These are phyloP conservation scores for Rhododendron henanense DNA, from an alignment of 148 eudicot genomes.

Conservation along the genomic window DNA sequence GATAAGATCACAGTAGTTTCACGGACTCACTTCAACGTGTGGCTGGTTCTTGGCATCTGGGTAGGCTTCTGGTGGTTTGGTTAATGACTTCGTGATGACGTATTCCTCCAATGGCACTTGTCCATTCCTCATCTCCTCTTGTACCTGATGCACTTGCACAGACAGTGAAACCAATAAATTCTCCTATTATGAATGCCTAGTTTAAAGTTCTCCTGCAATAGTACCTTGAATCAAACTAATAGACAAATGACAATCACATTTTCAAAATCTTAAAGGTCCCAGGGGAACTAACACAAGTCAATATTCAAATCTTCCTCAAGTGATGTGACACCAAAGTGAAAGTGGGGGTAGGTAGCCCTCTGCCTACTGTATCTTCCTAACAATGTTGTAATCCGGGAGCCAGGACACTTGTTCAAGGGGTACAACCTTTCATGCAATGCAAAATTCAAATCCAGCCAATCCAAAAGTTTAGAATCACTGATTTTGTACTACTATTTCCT, in stretches of 20 bases:
- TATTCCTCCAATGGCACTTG: slow-evolving; percentile 82
- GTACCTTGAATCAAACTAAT: neutral
- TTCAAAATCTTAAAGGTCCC: neutral
- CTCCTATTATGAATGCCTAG: neutral
- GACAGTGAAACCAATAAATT: slow-evolving; percentile 9
- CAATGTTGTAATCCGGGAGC: neutral
- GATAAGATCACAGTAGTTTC: neutral
- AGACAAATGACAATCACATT: neutral
- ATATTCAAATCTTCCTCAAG: neutral
- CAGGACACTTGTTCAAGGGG: neutral
- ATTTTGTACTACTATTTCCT: neutral
- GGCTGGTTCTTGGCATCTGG: slow-evolving; percentile 97
- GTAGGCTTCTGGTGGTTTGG: slow-evolving; percentile 90
- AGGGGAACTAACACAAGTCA: neutral
- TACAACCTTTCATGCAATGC: neutral
- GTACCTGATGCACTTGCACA: slow-evolving; percentile 48
- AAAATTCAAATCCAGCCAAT: neutral
- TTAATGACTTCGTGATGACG: slow-evolving; percentile 82
- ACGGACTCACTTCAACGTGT: slow-evolving; percentile 80
- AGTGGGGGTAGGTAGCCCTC: neutral
- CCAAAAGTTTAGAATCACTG: neutral
- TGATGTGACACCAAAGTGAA: neutral
- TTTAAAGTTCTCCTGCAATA: neutral
- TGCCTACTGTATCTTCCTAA: neutral
- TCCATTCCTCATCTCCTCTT: slow-evolving; percentile 90